Evolutionary conservation across 768 basidiomycete species (phyloP), one percentile per base, ranked within the genome.

Genomic region (Austroboletus eburneus): DNA sequence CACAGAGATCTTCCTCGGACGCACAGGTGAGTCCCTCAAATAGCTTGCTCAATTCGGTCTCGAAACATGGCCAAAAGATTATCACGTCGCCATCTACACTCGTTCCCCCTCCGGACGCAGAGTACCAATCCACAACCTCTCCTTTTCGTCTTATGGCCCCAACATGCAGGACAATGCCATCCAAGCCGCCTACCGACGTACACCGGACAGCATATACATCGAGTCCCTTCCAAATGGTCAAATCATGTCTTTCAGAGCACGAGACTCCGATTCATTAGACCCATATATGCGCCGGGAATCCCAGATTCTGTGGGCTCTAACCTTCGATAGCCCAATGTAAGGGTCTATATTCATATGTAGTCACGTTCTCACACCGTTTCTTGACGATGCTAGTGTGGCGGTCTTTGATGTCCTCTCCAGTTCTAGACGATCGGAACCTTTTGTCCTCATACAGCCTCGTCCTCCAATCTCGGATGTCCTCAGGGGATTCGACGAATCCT

Each of bases 131-230:
- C 95, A 97, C 57, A 88, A 88, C 43, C 77, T 98, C 14, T 82
- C 84, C 0, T 96, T 93, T 66, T 95, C 94, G 0, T 80, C 85
- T 0, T 97, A 97, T 64, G 91, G 92, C 0, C 92, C 95, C 5
- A 94, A 94, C 63, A 91, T 87, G 59, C 83, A 86, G 65, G 90
- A 94, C 62, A 80, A 77, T 52, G 69, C 77, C 8, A 58, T 83
- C 12, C 93, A 95, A 59, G 69, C 79, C 5, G 63, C 78, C 9
- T 97, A 95, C 70, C 76, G 74, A 7, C 81, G 76, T 30, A 86
- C 89, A 2, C 80, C 82, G 32, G 92, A 96, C 63, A 77, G 85
- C 49, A 68, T 74, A 22, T 95, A 95, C 65, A 77, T 92, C 36
- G 90, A 93, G 57, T 77, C 86, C 22, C 72, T 88, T 3, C 83